phyloP scores from a whole-genome alignment of 805 yeast species.

The Trichomonascus vanleenenianus region DNA sequence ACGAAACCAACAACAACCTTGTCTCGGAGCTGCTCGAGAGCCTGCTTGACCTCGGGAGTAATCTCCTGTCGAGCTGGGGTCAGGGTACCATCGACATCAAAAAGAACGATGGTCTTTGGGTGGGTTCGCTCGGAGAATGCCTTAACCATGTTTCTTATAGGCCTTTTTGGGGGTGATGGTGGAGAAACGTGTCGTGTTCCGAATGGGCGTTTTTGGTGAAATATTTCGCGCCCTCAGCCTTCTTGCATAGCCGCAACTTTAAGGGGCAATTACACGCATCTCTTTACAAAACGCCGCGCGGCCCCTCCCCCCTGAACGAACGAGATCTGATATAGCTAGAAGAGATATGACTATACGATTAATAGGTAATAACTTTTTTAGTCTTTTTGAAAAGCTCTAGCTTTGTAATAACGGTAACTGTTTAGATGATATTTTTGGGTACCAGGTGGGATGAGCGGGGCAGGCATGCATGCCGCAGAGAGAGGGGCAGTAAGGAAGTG shows the following conservation, averaged over 20 bases:
- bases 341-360: too few relatives aligned
- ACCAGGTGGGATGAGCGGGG: too few relatives aligned
- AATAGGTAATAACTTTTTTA: too few relatives aligned
- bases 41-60: slow-evolving; percentile 61
- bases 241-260: not conserved
- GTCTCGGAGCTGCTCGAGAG: slow-evolving; percentile 70
- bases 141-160: slow-evolving; percentile 35
- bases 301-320: not conserved
- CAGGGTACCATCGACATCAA: slow-evolving; percentile 97
- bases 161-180: too few relatives aligned
- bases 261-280: not conserved
- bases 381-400: too few relatives aligned
- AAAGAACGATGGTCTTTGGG: slow-evolving; percentile 72
- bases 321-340: too few relatives aligned
- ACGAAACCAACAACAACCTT: slow-evolving; percentile 95
- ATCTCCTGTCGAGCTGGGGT: slow-evolving; percentile 85
- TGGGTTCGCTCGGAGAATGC: slow-evolving; percentile 66
- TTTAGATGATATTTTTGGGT: too few relatives aligned
- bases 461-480: too few relatives aligned
- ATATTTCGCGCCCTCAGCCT: not conserved
- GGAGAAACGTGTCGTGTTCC: not conserved
- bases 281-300: not conserved
- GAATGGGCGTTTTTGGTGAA: not conserved
- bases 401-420: too few relatives aligned
- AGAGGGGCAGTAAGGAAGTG: too few relatives aligned